Evolutionary conservation across 2,329 filamentous ascomycete genomes (phyloP), one percentile per base, ranked within the genome.

Genomic region (Hypoxylon sp.): DNA sequence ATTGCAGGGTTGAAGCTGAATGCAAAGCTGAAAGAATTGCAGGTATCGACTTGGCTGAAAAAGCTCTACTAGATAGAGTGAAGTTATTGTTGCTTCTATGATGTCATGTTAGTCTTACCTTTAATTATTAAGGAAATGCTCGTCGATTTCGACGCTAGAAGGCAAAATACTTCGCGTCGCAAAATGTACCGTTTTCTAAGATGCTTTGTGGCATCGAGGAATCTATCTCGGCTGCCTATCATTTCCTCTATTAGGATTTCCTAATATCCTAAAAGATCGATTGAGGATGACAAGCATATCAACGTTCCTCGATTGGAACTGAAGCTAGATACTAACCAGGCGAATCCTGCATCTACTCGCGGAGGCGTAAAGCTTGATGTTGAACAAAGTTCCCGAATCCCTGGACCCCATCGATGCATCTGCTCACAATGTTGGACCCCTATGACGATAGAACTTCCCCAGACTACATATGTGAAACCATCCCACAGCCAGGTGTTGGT

Each of bases 1-100:
- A 31, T 35, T 29, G 54, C 33, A 56, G 39, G 39, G 46, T 56
- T 17, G 42, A 24, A 42, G 54, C 54, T 47, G 29, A 56, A 56
- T 47, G 5, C n/a, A 56, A n/a, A 29, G 24, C 53, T 46, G 9
- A 47, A 13, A 56, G 17, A 31, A 44, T 55, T 24, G 26, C n/a
- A 13, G 44, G 24, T 26, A 31, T 22, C 14, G 22, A 22, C 50
- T 19, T 22, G 5, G n/a, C 14, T 31, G 50, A 14, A 10, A 17
- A 24, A 31, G 29, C 5, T 31, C 8, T 5, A 31, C 29, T 31
- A 31, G 6, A 9, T 31, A 31, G 29, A 9, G 6, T 22, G 8
- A 44, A 44, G 39, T 3, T 44, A 9, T 44, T 17, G 11, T 17
- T 10, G 14, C 37, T 9, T 8, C 8, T 42, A 42, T n/a, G n/a